Conservation (phyloP, 257 asterid genomes). For the Petunia axillaris region DNA sequence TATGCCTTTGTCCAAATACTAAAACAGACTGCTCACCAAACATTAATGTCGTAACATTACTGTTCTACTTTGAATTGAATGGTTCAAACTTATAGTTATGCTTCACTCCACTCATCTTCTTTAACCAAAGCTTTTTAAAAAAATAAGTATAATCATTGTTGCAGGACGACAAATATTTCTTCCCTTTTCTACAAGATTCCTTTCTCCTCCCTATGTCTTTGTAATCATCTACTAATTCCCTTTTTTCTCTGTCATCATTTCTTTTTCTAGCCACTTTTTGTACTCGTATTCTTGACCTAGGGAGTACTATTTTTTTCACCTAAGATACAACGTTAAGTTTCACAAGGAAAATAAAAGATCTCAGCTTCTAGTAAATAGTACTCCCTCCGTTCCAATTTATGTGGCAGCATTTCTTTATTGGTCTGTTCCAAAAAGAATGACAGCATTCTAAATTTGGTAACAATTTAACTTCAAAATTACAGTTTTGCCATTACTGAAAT, state of each 20-base stretch:
- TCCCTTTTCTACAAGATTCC: conserved; percentile 45
- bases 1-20: conserved; percentile 34
- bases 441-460: too few relatives aligned
- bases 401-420: too few relatives aligned
- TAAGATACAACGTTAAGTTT: not conserved
- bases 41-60: not conserved
- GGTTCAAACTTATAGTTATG: conserved; percentile 29
- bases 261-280: conserved; percentile 18
- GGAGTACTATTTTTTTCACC: not conserved
- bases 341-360: not conserved
- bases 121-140: not conserved
- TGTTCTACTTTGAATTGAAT: conserved; percentile 29
- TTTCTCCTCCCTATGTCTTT: conserved; percentile 44
- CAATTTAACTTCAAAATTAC: too few relatives aligned
- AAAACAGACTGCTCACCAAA: conserved; percentile 77
- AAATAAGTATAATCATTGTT: conserved; percentile 48
- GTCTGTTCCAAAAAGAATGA: too few relatives aligned
- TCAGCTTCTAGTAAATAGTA: too few relatives aligned
- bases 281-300: not conserved
- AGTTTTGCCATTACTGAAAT: too few relatives aligned
- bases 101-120: conserved; percentile 34
- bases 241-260: conserved; percentile 20
- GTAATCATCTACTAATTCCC: conserved; percentile 23
- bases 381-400: too few relatives aligned
- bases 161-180: conserved; percentile 40